Base-by-base conservation (phyloP, 345 rosid genomes). In the Microcos paniculata region DNA sequence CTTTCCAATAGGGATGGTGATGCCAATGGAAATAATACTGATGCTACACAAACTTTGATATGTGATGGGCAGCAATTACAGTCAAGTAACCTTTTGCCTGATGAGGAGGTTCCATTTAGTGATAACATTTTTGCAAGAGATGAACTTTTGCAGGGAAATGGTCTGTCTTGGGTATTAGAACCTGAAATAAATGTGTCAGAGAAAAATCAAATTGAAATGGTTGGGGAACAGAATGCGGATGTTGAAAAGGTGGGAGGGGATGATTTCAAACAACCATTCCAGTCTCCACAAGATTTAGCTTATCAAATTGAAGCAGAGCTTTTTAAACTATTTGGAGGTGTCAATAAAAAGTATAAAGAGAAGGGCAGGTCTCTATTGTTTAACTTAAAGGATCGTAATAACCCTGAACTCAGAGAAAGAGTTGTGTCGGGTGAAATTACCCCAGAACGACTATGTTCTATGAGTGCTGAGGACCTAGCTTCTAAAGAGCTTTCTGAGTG, bases 391-490 rank as follows among this genome's bases (percentile, higher is more conserved):
- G 99, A 95, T 75, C 92, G 85, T 23, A 95, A 70, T 77, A 95
- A 95, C 80, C 99, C 99, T 75, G 93, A 93, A 64, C 84, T 95
- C 52, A 84, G 97, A 57, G 97, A 88, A 82, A 89, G 83, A 64
- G 99, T 95, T 78, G 76, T 88, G 83, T 82, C 87, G 1, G 98
- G 94, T 30, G 92, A 88, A 53, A 93, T 95, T 59, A 35, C 85
- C 9, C 91, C 99, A 2, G 87, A 88, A 38, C 78, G 84, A 45
- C 85, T 93, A 51, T 95, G 99, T 78, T 82, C 92, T 18, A 95
- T 95, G 99, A 86, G 92, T 45, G 93, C 98, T 0, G 98, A 95
- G 88, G 98, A 93, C 52, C 93, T 95, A 78, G 99, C 99, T 61
- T 95, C 99, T n/a, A 80, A 90, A 87, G 98, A 95, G 84, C 88